phyloP scores from a whole-genome alignment of 495 filamentous ascomycete species.

The Xylaria grammica region DNA sequence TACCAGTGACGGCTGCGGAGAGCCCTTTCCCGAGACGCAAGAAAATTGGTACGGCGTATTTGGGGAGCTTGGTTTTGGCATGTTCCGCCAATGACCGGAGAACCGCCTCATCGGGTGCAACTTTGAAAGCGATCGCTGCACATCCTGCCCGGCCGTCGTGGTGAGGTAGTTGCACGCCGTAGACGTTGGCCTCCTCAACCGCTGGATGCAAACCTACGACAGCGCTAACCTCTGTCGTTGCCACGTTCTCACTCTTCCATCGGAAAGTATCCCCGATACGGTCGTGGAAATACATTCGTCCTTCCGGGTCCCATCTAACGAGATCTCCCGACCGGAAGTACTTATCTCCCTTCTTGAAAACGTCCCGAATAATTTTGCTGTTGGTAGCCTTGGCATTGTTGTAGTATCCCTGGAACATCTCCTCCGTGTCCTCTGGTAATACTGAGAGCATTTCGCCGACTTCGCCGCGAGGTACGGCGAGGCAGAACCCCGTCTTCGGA shows the following conservation, averaged over 20 bases:
- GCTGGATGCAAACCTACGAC: constrained; percentile 69
- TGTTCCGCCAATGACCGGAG: constrained; percentile 67
- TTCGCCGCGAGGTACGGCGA: constrained; percentile 61
- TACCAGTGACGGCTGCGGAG: constrained; percentile 71
- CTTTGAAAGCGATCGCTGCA: constrained; percentile 67
- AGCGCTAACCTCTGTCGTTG: constrained; percentile 81
- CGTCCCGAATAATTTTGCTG: constrained; percentile 78
- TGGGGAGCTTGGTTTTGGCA: constrained; percentile 61
- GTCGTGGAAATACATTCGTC: constrained; percentile 83
- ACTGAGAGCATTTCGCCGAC: constrained; percentile 81
- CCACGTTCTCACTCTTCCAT: constrained; percentile 95
- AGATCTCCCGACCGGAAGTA: constrained; percentile 90
- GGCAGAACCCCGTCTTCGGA: constrained; percentile 74
- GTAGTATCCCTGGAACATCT: constrained; percentile 86
- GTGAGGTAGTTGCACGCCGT: constrained; percentile 79
- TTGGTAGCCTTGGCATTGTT: constrained; percentile 75
- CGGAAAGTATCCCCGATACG: constrained; percentile 93
- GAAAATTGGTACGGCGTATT: constrained; percentile 80
- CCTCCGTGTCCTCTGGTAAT: constrained; percentile 70
- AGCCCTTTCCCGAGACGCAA: constrained; percentile 63
- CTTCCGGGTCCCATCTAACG: constrained; percentile 71
- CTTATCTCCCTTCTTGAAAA: constrained; percentile 80
- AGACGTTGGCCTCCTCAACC: constrained; percentile 83
- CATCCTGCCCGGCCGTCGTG: constrained; percentile 91
- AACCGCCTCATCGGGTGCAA: constrained; percentile 47